Conservation (phyloP, 75 land plant species). For the Pinus albicaulis region DNA sequence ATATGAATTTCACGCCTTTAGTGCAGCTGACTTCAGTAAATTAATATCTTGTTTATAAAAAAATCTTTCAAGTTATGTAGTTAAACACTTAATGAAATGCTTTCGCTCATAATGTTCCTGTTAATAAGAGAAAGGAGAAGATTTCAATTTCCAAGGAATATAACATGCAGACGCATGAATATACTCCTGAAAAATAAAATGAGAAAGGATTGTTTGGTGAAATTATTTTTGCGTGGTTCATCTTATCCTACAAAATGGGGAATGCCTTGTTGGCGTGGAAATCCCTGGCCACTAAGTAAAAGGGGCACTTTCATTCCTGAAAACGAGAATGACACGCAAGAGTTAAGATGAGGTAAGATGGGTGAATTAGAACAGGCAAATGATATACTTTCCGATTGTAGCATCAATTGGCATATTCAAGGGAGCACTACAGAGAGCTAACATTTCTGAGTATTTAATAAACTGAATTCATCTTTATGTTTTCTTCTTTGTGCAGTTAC, state of each 20-base stretch:
- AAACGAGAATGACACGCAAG: background rate
- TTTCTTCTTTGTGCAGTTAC: background rate
- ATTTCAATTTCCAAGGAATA: background rate
- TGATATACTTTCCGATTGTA: background rate
- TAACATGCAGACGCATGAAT: background rate
- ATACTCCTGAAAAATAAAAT: background rate
- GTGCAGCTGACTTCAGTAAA: too few relatives aligned
- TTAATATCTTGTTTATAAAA: background rate
- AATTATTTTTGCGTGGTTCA: background rate
- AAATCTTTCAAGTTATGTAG: background rate
- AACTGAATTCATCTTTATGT: background rate
- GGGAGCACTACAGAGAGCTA: background rate
- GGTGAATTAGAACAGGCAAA: background rate
- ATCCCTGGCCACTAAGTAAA: background rate
- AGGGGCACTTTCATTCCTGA: background rate
- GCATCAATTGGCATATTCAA: background rate
- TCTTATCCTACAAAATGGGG: background rate
- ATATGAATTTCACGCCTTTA: background rate
- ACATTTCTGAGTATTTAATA: background rate
- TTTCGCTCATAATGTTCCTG: background rate
- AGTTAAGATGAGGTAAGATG: background rate
- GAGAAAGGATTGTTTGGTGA: background rate
- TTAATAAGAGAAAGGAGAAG: background rate
- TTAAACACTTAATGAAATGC: background rate
- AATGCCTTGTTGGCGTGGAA: background rate